Evolutionary conservation across 805 yeast genomes (phyloP).

Genomic region (Yarrowia deformans): DNA sequence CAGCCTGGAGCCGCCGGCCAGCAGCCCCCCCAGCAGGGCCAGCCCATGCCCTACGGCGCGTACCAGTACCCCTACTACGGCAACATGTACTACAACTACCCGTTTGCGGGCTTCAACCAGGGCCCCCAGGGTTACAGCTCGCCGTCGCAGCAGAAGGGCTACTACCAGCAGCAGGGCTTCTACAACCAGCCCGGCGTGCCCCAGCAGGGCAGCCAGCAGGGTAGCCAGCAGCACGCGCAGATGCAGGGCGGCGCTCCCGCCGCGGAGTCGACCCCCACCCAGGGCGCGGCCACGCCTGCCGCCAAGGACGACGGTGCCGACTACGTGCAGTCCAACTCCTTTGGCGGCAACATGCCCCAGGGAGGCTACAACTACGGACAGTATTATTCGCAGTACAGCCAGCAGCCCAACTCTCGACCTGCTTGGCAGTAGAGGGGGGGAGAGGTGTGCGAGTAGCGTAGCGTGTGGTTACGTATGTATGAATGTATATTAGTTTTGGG

Average conservation of each 20-base stretch:
- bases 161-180: slow-evolving; percentile 40
- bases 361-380: slow-evolving; percentile 38
- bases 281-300: slow-evolving; percentile 17
- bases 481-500: slow-evolving; percentile 38
- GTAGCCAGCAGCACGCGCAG: slow-evolving; percentile 21
- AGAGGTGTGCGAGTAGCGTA: no score
- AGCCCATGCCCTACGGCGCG: slow-evolving; percentile 33
- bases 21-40: slow-evolving; percentile 39
- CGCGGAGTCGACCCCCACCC: slow-evolving; percentile 10
- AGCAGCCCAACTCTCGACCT: slow-evolving; percentile 36
- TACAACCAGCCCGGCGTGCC: slow-evolving; percentile 34
- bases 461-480: slow-evolving; percentile 5
- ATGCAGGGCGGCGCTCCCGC: slow-evolving; percentile 6
- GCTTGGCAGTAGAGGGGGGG: slow-evolving; percentile 24
- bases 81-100: slow-evolving; percentile 39
- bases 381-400: slow-evolving; percentile 39
- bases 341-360: slow-evolving; percentile 39
- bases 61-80: slow-evolving; percentile 39
- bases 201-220: slow-evolving; percentile 18
- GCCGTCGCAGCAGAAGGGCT: slow-evolving; percentile 34
- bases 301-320: slow-evolving; percentile 28
- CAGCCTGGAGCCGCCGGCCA: slow-evolving; percentile 34
- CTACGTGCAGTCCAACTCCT: slow-evolving; percentile 18
- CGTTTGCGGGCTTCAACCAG: slow-evolving; percentile 35
- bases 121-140: slow-evolving; percentile 38